Percentiles rank a stretch among this genome's conserved stretches.
Evolutionary conservation across 768 basidiomycete genomes (phyloP).

Genomic region (Holtermanniella nyarrowii): DNA sequence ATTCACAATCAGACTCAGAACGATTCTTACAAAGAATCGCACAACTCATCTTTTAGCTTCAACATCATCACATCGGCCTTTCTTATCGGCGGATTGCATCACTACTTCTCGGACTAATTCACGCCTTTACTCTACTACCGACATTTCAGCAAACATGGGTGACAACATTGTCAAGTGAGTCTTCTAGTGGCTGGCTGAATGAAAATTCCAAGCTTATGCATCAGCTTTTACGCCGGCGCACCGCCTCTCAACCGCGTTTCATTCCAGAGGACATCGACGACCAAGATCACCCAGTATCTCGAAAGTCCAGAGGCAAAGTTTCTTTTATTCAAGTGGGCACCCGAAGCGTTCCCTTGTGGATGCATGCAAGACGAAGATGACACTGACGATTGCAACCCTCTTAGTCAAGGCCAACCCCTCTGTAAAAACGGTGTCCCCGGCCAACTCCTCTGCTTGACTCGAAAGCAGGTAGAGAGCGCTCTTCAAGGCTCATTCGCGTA

Average conservation of each 20-base stretch:
- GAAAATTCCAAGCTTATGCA: not conserved
- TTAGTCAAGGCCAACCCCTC: conserved; percentile 18
- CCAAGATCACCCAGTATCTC: conserved; percentile 65
- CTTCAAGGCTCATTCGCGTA: not conserved
- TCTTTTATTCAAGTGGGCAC: conserved; percentile 67
- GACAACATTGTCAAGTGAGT: conserved; percentile 41
- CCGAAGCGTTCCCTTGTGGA: conserved; percentile 49
- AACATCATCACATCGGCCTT: no score
- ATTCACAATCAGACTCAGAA: no score
- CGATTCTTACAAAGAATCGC: no score
- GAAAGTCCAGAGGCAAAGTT: conserved; percentile 56
- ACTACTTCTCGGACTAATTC: no score
- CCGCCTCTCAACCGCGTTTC: conserved; percentile 43
- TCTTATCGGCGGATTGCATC: no score
- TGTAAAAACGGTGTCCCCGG: conserved; percentile 47
- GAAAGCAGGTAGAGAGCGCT: conserved; percentile 57
- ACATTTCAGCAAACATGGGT: conserved; percentile 28
- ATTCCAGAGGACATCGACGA: conserved; percentile 63
- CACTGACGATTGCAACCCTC: conserved; percentile 27
- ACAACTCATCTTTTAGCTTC: no score
- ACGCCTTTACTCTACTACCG: not conserved
- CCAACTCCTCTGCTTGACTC: conserved; percentile 55
- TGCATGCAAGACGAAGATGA: conserved; percentile 32
- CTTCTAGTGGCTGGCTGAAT: not conserved
- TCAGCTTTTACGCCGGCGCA: conserved; percentile 40